These are phyloP conservation scores for Penstemon eatonii DNA, from an alignment of 257 asterid genomes.

Conservation along the genomic window DNA sequence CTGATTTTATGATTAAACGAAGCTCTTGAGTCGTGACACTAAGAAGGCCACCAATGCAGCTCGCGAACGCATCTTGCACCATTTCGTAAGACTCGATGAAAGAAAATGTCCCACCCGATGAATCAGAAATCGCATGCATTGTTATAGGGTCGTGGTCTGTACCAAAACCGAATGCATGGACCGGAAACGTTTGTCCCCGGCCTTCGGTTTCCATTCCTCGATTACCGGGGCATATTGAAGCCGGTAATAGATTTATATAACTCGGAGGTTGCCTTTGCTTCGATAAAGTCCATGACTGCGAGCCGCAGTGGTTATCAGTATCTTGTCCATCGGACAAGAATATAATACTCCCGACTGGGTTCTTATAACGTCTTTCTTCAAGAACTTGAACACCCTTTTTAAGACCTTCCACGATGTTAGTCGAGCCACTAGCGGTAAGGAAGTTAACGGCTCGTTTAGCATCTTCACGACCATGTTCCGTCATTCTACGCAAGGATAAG, in stretches of 20 bases:
- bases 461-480: slow-evolving; percentile 26
- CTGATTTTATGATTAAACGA: slow-evolving; percentile 14
- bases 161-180: slow-evolving; percentile 39
- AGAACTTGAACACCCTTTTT: slow-evolving; percentile 34
- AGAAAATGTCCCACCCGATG: slow-evolving; percentile 37
- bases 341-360: slow-evolving; percentile 30
- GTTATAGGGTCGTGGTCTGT: slow-evolving; percentile 34
- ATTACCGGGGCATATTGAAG: slow-evolving; percentile 27
- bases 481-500: slow-evolving; percentile 37
- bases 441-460: slow-evolving; percentile 30
- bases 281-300: not conserved
- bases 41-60: slow-evolving; percentile 38
- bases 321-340: slow-evolving; percentile 36
- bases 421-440: slow-evolving; percentile 10
- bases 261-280: slow-evolving; percentile 6
- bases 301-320: slow-evolving; percentile 13
- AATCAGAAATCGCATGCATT: slow-evolving; percentile 34
- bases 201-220: not conserved
- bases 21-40: slow-evolving; percentile 35
- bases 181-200: slow-evolving; percentile 20
- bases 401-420: slow-evolving; percentile 37
- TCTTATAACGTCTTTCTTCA: slow-evolving; percentile 26
- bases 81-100: slow-evolving; percentile 32
- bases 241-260: slow-evolving; percentile 33
- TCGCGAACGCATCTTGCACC: slow-evolving; percentile 38